Conservation (phyloP, 1,284 basidiomycete species). For the Xanthoconium separans region DNA sequence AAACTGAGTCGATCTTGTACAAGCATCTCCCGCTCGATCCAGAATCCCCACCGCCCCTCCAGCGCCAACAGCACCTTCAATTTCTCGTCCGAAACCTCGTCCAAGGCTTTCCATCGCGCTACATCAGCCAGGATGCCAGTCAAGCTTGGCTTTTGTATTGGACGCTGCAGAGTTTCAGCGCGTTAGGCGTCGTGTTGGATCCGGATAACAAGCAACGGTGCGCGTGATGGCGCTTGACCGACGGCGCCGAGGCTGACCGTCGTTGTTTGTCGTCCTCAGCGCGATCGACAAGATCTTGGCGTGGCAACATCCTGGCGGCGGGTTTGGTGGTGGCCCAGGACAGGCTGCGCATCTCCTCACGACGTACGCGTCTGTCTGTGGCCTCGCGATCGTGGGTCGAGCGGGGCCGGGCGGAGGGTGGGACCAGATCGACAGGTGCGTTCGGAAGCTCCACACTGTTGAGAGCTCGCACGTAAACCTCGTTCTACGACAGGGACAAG, state of each 20-base stretch:
- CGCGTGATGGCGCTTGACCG: constrained; percentile 13
- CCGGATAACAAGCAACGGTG: constrained; percentile 71
- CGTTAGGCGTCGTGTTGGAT: constrained; percentile 78
- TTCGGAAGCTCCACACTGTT: not conserved
- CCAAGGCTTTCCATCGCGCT: constrained; percentile 76
- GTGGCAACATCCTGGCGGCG: constrained; percentile 81
- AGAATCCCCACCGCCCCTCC: constrained; percentile 37
- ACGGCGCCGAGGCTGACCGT: too few relatives aligned
- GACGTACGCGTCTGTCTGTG: constrained; percentile 87
- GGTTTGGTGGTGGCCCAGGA: constrained; percentile 89
- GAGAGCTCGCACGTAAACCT: not conserved
- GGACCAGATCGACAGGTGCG: constrained; percentile 78
- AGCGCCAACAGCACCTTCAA: constrained; percentile 64
- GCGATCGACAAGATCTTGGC: constrained; percentile 76
- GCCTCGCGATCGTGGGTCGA: constrained; percentile 80
- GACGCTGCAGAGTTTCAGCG: constrained; percentile 79
- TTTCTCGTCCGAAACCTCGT: constrained; percentile 67
- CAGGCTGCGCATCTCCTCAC: constrained; percentile 88
- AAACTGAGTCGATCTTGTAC: constrained; percentile 65
- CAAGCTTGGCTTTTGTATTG: constrained; percentile 93
- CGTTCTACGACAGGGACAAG: constrained; percentile 45
- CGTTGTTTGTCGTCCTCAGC: constrained; percentile 35
- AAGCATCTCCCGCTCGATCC: constrained; percentile 41
- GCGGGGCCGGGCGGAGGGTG: constrained; percentile 77
- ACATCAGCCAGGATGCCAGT: constrained; percentile 85